These are phyloP conservation scores for Gossypium stocksii DNA, from an alignment of 345 rosid species.

Conservation along the genomic window DNA sequence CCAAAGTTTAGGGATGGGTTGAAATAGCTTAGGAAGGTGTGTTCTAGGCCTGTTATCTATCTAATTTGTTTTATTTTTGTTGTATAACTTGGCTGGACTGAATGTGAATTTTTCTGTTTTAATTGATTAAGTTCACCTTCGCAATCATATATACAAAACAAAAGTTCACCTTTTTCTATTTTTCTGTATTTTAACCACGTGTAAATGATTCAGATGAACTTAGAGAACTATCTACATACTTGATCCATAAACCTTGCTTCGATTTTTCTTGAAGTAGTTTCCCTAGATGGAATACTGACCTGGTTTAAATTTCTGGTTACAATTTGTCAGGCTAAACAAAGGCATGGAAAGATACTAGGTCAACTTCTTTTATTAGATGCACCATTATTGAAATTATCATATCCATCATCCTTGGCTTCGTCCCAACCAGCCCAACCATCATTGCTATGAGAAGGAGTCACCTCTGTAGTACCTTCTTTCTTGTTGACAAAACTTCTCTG, in stretches of 20 bases:
- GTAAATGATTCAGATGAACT: not conserved
- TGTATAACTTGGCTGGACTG: not conserved
- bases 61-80: not conserved
- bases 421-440: too few relatives aligned
- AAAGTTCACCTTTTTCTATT: not conserved
- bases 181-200: not conserved
- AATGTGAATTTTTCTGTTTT: not conserved
- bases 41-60: not conserved
- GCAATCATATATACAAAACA: too few relatives aligned
- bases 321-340: too few relatives aligned
- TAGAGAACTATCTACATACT: not conserved
- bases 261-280: not conserved
- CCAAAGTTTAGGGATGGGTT: slow-evolving; percentile 85
- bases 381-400: too few relatives aligned
- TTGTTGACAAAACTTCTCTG: too few relatives aligned
- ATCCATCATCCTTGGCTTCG: too few relatives aligned
- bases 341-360: too few relatives aligned
- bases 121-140: too few relatives aligned
- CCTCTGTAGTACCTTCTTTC: too few relatives aligned
- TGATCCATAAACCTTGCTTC: not conserved
- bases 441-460: too few relatives aligned
- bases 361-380: too few relatives aligned
- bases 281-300: not conserved
- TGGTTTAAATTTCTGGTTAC: too few relatives aligned
- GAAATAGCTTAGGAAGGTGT: slow-evolving; percentile 66